Base-by-base conservation (phyloP, 371 early-diverging fungal species). In the Zopfochytrium polystomum region DNA sequence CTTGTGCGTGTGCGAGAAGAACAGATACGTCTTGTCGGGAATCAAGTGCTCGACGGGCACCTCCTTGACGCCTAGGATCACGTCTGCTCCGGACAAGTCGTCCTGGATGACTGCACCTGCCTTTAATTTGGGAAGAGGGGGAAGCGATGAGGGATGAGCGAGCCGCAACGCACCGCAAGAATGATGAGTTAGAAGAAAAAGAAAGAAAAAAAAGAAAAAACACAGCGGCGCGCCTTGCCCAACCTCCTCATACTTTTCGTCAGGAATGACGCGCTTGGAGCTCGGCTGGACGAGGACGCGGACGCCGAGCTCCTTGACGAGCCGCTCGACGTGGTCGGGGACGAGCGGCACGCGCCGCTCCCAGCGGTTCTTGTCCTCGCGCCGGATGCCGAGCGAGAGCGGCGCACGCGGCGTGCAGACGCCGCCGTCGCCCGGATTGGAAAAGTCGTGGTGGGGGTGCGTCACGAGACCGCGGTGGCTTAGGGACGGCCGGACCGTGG, bases 1-100 rank as follows among this genome's bases (percentile, higher is more conserved):
- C 76, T 98, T 98, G 80, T 95, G 95, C 0, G 96, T 97, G 74
- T 98, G 98, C 54, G 96, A 95, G 67, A 98, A 98, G 77, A 90
- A 88, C 25, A 95, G 44, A 73, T 94, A 97, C 0, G 92, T 92
- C 78, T 95, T 96, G 71, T 88, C 78, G 0, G 85, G 85, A 2
- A 96, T 74, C 55, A 98, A 68, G 52, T 89, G 76, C 47, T 79
- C 71, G 20, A 80, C 79, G n/a, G 96, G 95, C 1, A 98, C 94
- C 66, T 98, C 98, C 72, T 98, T 98, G 58, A 98, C 94, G 20
- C 97, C 98, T 45, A 98, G 66, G 35, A 98, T 93, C 23, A 95
- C 72, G 73, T 98, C 96, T 4, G 95, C 94, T 11, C 68, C 70
- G 3, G 88, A 82, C 22, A 98, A 75, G 63, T 97, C 95, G 57